Evolutionary conservation across 2,329 filamentous ascomycete species (phyloP), one percentile per base, ranked within the genome.

Genomic region (Neurospora sp.): DNA sequence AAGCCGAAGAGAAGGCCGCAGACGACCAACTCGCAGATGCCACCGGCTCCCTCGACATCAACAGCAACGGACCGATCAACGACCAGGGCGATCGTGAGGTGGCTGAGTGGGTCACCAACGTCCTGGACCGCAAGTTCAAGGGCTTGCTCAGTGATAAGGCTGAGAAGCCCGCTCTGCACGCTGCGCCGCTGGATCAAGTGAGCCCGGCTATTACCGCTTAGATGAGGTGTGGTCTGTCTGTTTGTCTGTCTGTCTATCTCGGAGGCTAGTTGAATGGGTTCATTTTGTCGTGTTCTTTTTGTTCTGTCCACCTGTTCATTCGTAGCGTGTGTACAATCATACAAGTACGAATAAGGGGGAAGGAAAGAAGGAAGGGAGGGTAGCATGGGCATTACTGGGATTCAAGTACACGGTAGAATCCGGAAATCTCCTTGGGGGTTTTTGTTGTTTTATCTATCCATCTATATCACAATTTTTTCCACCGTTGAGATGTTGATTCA

Each of bases 111-210:
- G 95, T 97, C 1, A 85, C 84, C 46, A 83, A 82, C 7, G 91
- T 92, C 19, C 80, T 98, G 58, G 88, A 91, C 73, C 86, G 86
- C 76, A 89, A 89, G 76, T 85, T 83, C 72, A 85, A 83, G 2
- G 91, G 86, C 82, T 77, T 82, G 42, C 77, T 80, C 46, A 78
- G 76, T 58, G 84, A 82, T 4, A 84, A 83, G 67, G 78, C 81
- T 17, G 84, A 84, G 67, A 92, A 91, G 77, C 96, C 96, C 17
- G 94, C 96, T 3, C 81, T 98, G 72, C 96, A 98, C 79, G 90
- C 93, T 5, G 95, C 92, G 33, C 93, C 94, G 1, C 81, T 98
- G 66, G 92, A 97, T 78, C 87, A 87, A 13, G 87, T 94, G 69
- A 87, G 86, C 73, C 85, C 87, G 1, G 72, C 28, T 10, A 62